A percentile compares a stretch with the other conserved stretches of the same genome.
Conservation (phyloP, 257 asterid species). For the Coffea canephora region DNA sequence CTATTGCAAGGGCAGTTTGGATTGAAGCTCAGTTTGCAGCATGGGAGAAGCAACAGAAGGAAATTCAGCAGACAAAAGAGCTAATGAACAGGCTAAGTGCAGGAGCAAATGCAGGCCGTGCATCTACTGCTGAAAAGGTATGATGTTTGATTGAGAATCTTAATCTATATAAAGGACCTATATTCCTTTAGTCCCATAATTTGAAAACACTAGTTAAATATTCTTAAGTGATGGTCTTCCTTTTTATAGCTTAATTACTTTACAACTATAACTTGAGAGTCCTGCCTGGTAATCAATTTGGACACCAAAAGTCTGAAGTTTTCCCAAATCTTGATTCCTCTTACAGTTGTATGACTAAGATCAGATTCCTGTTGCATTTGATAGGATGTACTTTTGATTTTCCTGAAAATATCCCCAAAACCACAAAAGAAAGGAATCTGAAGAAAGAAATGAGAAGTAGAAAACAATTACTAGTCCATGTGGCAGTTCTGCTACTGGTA, state of each 20-base stretch:
- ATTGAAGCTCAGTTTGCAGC: slow-evolving; percentile 84
- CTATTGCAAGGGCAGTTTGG: slow-evolving; percentile 74
- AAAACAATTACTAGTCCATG: background rate
- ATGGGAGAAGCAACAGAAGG: slow-evolving; percentile 97
- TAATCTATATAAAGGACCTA: background rate
- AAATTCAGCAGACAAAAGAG: slow-evolving; percentile 77
- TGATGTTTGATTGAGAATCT: background rate
- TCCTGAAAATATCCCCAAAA: background rate
- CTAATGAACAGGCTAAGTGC: slow-evolving; percentile 82
- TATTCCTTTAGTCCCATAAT: background rate
- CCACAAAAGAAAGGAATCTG: background rate
- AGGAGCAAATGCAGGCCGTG: slow-evolving; percentile 98
- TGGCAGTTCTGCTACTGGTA: background rate
- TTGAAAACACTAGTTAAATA: background rate
- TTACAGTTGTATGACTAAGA: background rate
- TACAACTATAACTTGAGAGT: background rate
- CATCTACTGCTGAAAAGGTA: slow-evolving; percentile 99
- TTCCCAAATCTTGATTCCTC: slow-evolving; percentile 2
- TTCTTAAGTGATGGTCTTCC: background rate
- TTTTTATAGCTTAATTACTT: background rate
- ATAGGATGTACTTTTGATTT: background rate
- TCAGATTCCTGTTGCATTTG: background rate
- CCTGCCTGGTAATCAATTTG: background rate
- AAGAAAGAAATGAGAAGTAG: background rate
- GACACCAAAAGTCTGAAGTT: background rate